These are phyloP conservation scores for Penicillium cosmopolitanum DNA, from an alignment of 495 filamentous ascomycete genomes.

Conservation along the genomic window DNA sequence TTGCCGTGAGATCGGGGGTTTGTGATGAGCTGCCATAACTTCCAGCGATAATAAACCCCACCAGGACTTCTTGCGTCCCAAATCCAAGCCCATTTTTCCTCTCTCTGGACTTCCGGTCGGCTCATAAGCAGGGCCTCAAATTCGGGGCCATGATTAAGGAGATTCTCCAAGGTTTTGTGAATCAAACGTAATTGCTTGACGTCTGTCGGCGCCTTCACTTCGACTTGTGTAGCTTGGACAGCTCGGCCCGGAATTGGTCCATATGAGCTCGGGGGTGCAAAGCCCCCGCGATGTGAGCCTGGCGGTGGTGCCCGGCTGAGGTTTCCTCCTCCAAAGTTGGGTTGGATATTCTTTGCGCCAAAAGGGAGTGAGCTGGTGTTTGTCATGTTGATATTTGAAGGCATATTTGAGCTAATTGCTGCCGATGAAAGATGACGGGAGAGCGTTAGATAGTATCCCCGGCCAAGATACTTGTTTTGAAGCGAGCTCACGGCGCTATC, in stretches of 20 bases:
- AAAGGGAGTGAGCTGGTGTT: conserved; percentile 70
- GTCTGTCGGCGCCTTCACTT: conserved; percentile 75
- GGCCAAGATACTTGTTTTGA: conserved; percentile 86
- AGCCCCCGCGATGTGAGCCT: conserved; percentile 67
- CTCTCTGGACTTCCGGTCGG: conserved; percentile 72
- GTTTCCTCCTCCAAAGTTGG: conserved; percentile 37
- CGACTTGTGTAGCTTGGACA: conserved; percentile 63
- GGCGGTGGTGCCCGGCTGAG: conserved; percentile 61
- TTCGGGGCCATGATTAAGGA: conserved; percentile 79
- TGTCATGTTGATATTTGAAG: conserved; percentile 54
- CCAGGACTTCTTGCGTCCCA: conserved; percentile 83
- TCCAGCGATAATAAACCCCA: conserved; percentile 89
- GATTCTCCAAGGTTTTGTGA: conserved; percentile 80
- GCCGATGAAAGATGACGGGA: conserved; percentile 86
- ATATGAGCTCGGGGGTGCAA: conserved; percentile 81
- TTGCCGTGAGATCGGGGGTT: conserved; percentile 33
- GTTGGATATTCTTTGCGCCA: conserved; percentile 74
- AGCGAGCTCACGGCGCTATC: conserved; percentile 76
- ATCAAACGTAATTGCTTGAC: conserved; percentile 81
- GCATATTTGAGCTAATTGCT: conserved; percentile 60
- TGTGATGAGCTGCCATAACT: conserved; percentile 82
- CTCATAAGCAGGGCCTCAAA: conserved; percentile 95
- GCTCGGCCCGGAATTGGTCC: conserved; percentile 43
- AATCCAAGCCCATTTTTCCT: conserved; percentile 92
- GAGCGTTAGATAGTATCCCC: conserved; percentile 80